Percentiles rank a stretch among this genome's conserved stretches.
These are phyloP conservation scores for Podosphaera fusca DNA, from an alignment of 2,329 filamentous ascomycete genomes.

Conservation along the genomic window DNA sequence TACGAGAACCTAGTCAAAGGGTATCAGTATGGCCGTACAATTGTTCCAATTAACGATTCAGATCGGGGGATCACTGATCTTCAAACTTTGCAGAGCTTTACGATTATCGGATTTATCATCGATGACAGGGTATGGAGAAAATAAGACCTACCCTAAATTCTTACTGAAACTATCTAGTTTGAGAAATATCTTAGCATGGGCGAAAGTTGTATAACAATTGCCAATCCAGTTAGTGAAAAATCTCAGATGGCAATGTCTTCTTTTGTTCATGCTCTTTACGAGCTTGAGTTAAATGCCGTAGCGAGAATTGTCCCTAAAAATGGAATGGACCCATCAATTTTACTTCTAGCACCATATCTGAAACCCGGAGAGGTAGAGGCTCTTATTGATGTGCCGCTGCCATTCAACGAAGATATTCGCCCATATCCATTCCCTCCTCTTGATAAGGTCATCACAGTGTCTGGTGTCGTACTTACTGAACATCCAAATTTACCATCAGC, in stretches of 20 bases:
- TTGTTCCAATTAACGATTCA: slow-evolving; percentile 67
- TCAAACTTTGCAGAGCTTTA: slow-evolving; percentile 50
- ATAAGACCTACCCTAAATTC: not conserved
- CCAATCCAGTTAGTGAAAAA: slow-evolving; percentile 56
- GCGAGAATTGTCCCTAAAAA: slow-evolving; percentile 72
- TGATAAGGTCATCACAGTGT: slow-evolving; percentile 70
- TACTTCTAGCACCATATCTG: slow-evolving; percentile 61
- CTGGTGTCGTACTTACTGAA: slow-evolving; percentile 53
- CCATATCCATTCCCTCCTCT: slow-evolving; percentile 80
- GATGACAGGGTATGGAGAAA: slow-evolving; percentile 33
- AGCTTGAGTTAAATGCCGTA: slow-evolving; percentile 66
- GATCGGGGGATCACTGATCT: slow-evolving; percentile 79
- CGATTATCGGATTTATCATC: slow-evolving; percentile 71
- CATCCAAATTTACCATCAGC: slow-evolving; percentile 65
- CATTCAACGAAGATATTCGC: slow-evolving; percentile 80
- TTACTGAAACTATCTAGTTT: slow-evolving; percentile 27
- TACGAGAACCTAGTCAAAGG: slow-evolving; percentile 75
- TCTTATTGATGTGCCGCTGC: slow-evolving; percentile 70
- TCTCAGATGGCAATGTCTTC: slow-evolving; percentile 72
- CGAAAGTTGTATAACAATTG: slow-evolving; percentile 53
- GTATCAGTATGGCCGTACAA: slow-evolving; percentile 80
- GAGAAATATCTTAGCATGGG: slow-evolving; percentile 72
- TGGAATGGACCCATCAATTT: slow-evolving; percentile 49
- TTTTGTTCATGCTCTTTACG: slow-evolving; percentile 65
- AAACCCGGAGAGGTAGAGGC: slow-evolving; percentile 54